These are phyloP conservation scores for Gaeumannomyces tritici DNA, from an alignment of 2,329 filamentous ascomycete species.

Conservation along the genomic window DNA sequence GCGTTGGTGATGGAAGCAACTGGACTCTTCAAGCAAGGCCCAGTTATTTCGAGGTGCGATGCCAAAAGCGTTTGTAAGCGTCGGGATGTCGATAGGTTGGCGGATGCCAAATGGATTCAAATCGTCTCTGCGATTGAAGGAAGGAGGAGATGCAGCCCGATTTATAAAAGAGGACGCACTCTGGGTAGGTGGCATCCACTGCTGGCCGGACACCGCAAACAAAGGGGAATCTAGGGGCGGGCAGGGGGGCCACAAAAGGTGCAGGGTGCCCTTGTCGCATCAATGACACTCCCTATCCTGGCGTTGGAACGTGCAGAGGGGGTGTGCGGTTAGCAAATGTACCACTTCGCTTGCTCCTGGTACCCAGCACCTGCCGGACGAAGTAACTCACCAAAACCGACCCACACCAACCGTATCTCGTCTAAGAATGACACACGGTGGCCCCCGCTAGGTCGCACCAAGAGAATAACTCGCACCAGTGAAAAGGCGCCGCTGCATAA, in stretches of 20 bases:
- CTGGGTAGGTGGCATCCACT: no score
- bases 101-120: neutral
- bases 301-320: neutral
- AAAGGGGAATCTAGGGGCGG: neutral
- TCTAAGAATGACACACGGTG: neutral
- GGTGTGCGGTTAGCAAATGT: neutral
- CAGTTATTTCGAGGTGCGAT: constrained; percentile 13
- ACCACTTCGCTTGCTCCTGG: neutral
- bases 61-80: neutral
- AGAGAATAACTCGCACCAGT: neutral
- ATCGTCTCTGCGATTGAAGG: neutral
- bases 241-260: neutral
- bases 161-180: neutral
- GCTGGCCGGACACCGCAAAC: neutral
- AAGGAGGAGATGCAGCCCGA: neutral
- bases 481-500: neutral
- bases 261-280: no score
- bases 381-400: neutral
- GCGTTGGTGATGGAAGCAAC: constrained; percentile 23
- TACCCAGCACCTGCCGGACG: no score
- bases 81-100: neutral
- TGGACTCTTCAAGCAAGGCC: constrained; percentile 24
- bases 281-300: neutral
- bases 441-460: neutral
- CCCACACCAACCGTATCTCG: neutral